Conservation (phyloP, 2,329 filamentous ascomycete species). For the Alternaria arborescens region DNA sequence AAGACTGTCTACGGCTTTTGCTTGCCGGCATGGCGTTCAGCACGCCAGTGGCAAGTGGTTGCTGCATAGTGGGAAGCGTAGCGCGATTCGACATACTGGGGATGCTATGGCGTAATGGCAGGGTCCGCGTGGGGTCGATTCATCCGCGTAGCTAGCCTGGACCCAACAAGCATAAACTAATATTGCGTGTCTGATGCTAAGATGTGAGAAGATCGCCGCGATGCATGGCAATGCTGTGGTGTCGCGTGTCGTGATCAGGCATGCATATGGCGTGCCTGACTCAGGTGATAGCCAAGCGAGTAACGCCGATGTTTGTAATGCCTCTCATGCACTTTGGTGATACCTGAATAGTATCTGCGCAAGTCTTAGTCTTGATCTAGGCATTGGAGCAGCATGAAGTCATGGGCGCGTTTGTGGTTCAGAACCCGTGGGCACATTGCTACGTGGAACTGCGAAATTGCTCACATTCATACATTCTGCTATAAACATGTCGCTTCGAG, state of each 20-base stretch:
- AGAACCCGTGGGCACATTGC: background rate
- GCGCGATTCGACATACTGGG: conserved; percentile 15
- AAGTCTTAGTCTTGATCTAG: no score
- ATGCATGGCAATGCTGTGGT: conserved; percentile 1
- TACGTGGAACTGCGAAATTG: background rate
- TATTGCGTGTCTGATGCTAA: background rate
- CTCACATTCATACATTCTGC: background rate
- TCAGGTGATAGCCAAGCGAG: background rate
- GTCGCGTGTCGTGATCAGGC: conserved; percentile 9
- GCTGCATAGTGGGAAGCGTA: background rate
- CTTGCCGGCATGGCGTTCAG: background rate
- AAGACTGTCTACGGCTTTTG: background rate
- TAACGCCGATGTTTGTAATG: background rate
- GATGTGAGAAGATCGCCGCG: background rate
- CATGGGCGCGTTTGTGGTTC: background rate
- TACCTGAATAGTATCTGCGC: background rate
- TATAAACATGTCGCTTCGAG: conserved; percentile 23
- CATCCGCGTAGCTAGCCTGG: background rate
- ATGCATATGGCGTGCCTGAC: conserved; percentile 12
- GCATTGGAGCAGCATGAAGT: background rate
- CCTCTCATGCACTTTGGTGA: background rate
- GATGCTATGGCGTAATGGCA: conserved; percentile 15
- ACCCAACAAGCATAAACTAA: background rate
- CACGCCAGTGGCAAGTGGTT: background rate
- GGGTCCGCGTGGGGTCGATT: background rate